A percentile compares a stretch with the other conserved stretches of the same genome.
Conservation (phyloP, 2,329 filamentous ascomycete species). For the Aureobasidium sp. region DNA sequence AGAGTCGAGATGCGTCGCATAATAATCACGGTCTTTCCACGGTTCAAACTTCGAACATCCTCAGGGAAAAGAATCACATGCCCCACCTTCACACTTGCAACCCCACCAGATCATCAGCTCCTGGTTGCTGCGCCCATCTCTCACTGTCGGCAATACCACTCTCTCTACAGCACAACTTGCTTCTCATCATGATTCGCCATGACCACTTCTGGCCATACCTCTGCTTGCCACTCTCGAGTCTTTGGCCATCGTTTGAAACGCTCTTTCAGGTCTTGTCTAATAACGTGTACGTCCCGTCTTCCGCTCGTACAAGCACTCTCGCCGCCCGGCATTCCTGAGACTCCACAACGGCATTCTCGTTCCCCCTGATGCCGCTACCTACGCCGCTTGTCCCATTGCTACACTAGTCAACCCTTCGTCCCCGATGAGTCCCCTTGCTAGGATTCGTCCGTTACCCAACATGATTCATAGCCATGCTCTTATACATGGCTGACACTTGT, state of each 20-base stretch:
- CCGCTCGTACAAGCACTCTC: not conserved
- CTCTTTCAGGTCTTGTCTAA: not conserved
- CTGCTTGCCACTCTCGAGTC: not conserved
- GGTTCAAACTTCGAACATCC: conserved; percentile 1
- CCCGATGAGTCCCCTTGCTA: not conserved
- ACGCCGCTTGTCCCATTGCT: not conserved
- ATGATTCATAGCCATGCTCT: not conserved
- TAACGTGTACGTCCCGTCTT: not conserved
- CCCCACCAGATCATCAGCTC: not conserved
- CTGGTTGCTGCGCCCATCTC: not conserved
- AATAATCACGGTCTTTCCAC: not conserved
- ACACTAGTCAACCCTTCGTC: not conserved
- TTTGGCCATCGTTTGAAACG: not conserved
- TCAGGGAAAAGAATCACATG: not conserved
- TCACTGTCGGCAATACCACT: not conserved
- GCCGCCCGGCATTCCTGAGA: not conserved
- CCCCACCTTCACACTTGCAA: conserved; percentile 2
- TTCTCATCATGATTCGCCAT: not conserved
- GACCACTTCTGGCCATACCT: not conserved
- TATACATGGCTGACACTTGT: not conserved
- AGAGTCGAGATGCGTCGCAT: not conserved
- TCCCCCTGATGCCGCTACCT: not conserved
- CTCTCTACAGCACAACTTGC: not conserved
- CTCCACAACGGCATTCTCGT: not conserved
- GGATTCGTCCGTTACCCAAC: not conserved